Evolutionary conservation across 257 asterid species (phyloP).

Genomic region (Gentiana macrophylla): DNA sequence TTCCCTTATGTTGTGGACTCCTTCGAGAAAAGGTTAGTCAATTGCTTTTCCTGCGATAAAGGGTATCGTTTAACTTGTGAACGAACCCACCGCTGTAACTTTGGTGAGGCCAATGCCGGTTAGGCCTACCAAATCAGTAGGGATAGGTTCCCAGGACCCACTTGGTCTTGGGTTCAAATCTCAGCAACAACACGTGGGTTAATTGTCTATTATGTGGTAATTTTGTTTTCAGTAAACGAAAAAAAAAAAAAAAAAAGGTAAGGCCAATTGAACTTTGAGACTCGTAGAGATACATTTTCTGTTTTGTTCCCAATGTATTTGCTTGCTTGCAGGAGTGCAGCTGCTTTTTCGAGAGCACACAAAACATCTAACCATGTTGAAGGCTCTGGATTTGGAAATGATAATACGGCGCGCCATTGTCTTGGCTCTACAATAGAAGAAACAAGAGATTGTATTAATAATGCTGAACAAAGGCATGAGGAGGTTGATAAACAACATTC

Average conservation of each 20-base stretch:
- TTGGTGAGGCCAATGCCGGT: too few species aligned
- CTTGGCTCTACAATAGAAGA: constrained; percentile 24
- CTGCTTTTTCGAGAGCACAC: constrained; percentile 53
- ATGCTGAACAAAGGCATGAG: constrained; percentile 15
- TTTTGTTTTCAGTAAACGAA: too few species aligned
- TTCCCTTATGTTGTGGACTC: constrained; percentile 94
- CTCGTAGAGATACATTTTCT: not conserved
- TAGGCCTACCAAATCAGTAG: too few species aligned
- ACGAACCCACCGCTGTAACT: too few species aligned
- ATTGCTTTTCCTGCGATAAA: not conserved
- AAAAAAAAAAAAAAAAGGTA: not conserved
- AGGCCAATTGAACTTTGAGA: too few species aligned
- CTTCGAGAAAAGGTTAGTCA: constrained; percentile 61
- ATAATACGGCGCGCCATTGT: constrained; percentile 18
- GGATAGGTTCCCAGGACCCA: too few species aligned
- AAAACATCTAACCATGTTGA: constrained; percentile 28
- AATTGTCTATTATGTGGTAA: too few species aligned
- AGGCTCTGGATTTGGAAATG: constrained; percentile 27
- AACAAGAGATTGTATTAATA: constrained; percentile 8
- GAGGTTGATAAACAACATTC: constrained; percentile 38
- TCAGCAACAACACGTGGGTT: too few species aligned
- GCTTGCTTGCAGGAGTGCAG: constrained; percentile 54
- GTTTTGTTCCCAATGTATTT: not conserved
- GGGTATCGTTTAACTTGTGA: too few species aligned
- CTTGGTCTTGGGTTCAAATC: too few species aligned